Conservation (phyloP, 352 stramenopile genomes). For the Globisporangium sylvaticum region DNA sequence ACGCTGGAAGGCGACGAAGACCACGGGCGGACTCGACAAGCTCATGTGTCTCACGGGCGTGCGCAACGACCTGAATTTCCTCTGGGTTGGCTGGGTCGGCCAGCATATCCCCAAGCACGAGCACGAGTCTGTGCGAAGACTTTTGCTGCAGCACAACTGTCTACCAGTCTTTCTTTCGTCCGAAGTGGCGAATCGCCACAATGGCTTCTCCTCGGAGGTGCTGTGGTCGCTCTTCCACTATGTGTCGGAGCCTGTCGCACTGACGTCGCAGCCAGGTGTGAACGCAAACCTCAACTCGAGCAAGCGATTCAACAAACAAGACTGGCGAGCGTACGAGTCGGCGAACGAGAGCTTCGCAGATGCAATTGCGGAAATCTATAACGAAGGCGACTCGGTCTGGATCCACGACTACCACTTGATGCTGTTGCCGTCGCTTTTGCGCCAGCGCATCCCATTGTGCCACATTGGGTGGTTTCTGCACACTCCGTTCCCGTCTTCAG, state of each 20-base stretch:
- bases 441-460: conserved; percentile 63
- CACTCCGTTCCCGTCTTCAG: conserved; percentile 83
- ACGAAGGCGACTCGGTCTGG: conserved; percentile 87
- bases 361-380: conserved; percentile 82
- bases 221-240: conserved; percentile 92
- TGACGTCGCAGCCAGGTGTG: conserved; percentile 35
- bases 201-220: conserved; percentile 87
- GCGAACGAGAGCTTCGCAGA: conserved; percentile 86
- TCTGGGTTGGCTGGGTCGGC: conserved; percentile 90
- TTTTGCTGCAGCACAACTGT: conserved; percentile 85
- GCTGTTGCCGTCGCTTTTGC: conserved; percentile 80
- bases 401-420: conserved; percentile 91
- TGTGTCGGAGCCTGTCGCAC: conserved; percentile 64
- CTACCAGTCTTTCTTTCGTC: conserved; percentile 84
- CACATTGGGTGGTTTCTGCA: conserved; percentile 89
- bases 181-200: conserved; percentile 83
- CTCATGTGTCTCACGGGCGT: conserved; percentile 78
- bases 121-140: conserved; percentile 59
- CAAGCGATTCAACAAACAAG: conserved; percentile 85
- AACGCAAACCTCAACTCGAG: conserved; percentile 42
- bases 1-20: conserved; percentile 82
- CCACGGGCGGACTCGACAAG: conserved; percentile 82
- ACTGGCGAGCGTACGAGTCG: conserved; percentile 87
- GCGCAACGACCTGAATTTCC: conserved; percentile 57
- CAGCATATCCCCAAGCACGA: conserved; percentile 83